Evolutionary conservation across 2,329 filamentous ascomycete genomes (phyloP).

Genomic region (Corynespora cassiicola): DNA sequence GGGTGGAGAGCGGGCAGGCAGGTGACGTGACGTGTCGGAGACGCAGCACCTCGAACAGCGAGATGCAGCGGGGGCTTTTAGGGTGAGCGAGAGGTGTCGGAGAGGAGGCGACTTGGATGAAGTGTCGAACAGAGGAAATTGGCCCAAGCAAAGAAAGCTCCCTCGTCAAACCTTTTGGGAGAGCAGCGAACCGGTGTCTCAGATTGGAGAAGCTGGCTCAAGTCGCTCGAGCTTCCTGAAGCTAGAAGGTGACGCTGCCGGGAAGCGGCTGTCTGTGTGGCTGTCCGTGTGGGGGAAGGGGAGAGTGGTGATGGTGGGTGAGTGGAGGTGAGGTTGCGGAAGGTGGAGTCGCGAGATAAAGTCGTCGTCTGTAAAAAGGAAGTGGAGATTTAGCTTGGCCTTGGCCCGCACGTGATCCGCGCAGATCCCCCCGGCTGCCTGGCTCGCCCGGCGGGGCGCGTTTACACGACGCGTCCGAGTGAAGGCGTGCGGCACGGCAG

Average conservation of each 20-base stretch:
- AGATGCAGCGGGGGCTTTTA: constrained; percentile 39
- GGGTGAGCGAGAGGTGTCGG: constrained; percentile 35
- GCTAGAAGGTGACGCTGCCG: too few species aligned
- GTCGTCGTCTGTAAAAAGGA: constrained; percentile 19
- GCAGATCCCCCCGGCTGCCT: too few species aligned
- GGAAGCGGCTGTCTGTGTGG: constrained; percentile 17
- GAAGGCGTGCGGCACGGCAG: too few species aligned
- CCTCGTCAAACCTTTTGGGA: constrained; percentile 48
- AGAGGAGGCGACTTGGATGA: constrained; percentile 31
- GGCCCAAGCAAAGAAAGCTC: constrained; percentile 47
- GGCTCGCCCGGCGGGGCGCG: too few species aligned
- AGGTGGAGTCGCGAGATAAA: constrained; percentile 17
- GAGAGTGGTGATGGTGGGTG: too few species aligned
- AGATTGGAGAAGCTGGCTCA: constrained; percentile 23
- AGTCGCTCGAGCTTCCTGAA: constrained; percentile 25
- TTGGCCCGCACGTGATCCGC: constrained; percentile 17
- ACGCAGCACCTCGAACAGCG: constrained; percentile 29
- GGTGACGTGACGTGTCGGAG: constrained; percentile 38
- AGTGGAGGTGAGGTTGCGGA: constrained; percentile 20
- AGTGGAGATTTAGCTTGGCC: constrained; percentile 20
- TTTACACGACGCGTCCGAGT: too few species aligned
- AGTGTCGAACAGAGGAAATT: constrained; percentile 39
- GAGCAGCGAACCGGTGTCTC: constrained; percentile 33
- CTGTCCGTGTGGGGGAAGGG: constrained; percentile 23
- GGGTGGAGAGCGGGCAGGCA: constrained; percentile 39